phyloP scores from a whole-genome alignment of 768 basidiomycete species.

The Tephrocybe rancida region DNA sequence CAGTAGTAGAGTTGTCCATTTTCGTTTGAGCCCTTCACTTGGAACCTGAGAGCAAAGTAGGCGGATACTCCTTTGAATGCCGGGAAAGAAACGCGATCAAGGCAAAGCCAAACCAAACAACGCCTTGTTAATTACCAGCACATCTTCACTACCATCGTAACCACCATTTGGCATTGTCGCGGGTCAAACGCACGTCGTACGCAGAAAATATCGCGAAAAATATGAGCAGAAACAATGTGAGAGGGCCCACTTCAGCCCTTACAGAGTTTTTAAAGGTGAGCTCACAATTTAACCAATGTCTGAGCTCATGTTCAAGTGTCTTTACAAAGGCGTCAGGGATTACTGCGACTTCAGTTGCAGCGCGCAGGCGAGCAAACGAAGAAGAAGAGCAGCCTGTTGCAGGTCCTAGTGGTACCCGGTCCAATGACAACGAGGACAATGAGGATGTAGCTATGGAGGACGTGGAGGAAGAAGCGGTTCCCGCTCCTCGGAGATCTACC shows the following conservation, averaged over 20 bases:
- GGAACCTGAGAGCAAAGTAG: no score
- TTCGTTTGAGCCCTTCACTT: no score
- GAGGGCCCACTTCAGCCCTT: conserved; percentile 81
- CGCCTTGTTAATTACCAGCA: conserved; percentile 17
- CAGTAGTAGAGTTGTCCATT: no score
- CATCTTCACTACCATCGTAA: no score
- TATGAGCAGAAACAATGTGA: conserved; percentile 55
- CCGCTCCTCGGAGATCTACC: conserved; percentile 16
- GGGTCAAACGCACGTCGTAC: no score
- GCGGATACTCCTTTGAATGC: background rate
- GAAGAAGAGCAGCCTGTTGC: conserved; percentile 40
- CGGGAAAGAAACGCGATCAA: conserved; percentile 1
- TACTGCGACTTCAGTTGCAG: conserved; percentile 44
- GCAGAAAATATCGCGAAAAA: no score
- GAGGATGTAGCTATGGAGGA: conserved; percentile 15
- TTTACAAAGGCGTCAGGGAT: conserved; percentile 53
- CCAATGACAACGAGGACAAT: conserved; percentile 9
- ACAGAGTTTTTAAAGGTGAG: conserved; percentile 79
- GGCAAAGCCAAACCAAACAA: conserved; percentile 11
- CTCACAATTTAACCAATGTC: background rate
- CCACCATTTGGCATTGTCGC: no score
- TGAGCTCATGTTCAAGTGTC: background rate
- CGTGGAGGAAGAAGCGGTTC: conserved; percentile 4
- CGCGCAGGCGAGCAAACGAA: conserved; percentile 34
- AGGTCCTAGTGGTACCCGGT: conserved; percentile 40